Evolutionary conservation across 768 basidiomycete species (phyloP).

Genomic region (Rhizopogon rudus): DNA sequence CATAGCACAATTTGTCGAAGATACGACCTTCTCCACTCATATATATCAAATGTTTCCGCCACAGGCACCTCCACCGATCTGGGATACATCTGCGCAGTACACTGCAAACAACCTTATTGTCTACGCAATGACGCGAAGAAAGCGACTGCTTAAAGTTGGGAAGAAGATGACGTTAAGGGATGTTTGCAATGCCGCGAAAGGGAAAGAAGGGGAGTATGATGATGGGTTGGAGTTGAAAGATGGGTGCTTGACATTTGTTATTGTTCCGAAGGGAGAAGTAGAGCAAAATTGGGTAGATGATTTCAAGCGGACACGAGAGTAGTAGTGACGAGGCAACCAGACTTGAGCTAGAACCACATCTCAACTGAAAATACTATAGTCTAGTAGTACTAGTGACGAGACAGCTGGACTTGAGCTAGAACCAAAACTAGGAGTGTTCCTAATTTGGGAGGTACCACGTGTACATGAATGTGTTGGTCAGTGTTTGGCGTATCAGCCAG

Average conservation of each 20-base stretch:
- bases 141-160: slow-evolving; percentile 84
- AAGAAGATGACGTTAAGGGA: slow-evolving; percentile 84
- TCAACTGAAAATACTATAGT: too few species aligned
- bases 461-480: slow-evolving; percentile 15
- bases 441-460: not conserved
- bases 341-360: not conserved
- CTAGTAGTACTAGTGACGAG: too few species aligned
- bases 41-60: slow-evolving; percentile 83
- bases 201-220: slow-evolving; percentile 47
- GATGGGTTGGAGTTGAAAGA: slow-evolving; percentile 87
- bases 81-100: slow-evolving; percentile 77
- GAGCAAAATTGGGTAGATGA: slow-evolving; percentile 87
- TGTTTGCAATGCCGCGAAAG: slow-evolving; percentile 61
- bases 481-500: slow-evolving; percentile 22
- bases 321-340: too few species aligned
- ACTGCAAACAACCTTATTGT: slow-evolving; percentile 57
- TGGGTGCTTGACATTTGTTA: slow-evolving; percentile 74
- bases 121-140: slow-evolving; percentile 77
- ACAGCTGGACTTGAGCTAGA: too few species aligned
- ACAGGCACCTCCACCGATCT: slow-evolving; percentile 54
- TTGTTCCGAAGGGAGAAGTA: slow-evolving; percentile 68
- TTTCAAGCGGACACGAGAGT: slow-evolving; percentile 55
- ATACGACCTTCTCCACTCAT: slow-evolving; percentile 76
- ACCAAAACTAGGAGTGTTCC: not conserved
- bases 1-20: slow-evolving; percentile 80